Base-by-base conservation (phyloP, 1,284 basidiomycete genomes). In the Apiotrichum siamense region DNA sequence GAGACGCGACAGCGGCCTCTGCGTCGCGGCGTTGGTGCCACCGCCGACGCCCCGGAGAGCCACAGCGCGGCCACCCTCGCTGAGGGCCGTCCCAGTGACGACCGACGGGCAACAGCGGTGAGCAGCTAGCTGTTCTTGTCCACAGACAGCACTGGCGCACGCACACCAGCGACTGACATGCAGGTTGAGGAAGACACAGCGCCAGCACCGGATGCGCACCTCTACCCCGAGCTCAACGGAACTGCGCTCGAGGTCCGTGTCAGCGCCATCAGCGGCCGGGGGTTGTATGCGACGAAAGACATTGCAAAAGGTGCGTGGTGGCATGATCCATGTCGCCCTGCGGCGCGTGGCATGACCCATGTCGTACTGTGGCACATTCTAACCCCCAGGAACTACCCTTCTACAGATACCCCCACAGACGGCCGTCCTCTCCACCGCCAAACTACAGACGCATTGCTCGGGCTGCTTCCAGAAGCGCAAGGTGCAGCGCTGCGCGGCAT, bases 401-500 rank as follows among this genome's bases (percentile, higher is more conserved):
- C 52, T 88, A 18, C 69, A 78, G 3, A 62, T 79, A 3, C 75
- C 76, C 41, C 87, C 88, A 0, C 79, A 83, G 49, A 76, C 83
- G 11, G 77, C 81, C 17, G 81, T 81, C 0, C 78, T 93, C 17
- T 86, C 87, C 2, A 83, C 78, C n/a, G 67, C 73, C 15, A 77
- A 81, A 58, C 75, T 93, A 11, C 69, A 77, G 7, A 70, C 72
- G 0, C 77, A 83, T 64, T 93, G 90, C 61, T 42, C 29, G 18
- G 20, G 5, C 44, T 57, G 39, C 41, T 50, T 32, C 39, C 46
- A 24, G 38, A 27, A 26, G 23, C 42, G 47, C 23, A 59, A 55
- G 20, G 55, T 72, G 52, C 83, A 80, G 62, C 77, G 85, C 43
- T 93, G 90, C 69, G 81, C 83, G 0, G 76, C 76, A 18, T 94